These are phyloP conservation scores for Collybia mongolica DNA, from an alignment of 768 basidiomycete genomes.

Conservation along the genomic window DNA sequence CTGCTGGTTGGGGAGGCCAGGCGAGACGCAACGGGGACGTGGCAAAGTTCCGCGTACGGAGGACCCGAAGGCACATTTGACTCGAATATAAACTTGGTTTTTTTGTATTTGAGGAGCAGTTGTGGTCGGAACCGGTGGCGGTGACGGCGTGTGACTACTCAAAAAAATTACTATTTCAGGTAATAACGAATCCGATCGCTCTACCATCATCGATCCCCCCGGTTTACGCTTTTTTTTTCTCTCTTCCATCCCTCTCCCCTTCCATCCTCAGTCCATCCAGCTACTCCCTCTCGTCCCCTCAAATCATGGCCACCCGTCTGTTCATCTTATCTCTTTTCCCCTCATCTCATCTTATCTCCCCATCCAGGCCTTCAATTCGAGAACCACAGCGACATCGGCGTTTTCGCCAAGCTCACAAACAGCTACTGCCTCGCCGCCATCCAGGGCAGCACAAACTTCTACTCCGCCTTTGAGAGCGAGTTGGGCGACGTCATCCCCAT, in stretches of 20 bases:
- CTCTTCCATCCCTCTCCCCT: slow-evolving; percentile 5
- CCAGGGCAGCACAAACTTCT: slow-evolving; percentile 95
- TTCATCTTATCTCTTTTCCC: slow-evolving; percentile 8
- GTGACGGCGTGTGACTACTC: slow-evolving; percentile 4
- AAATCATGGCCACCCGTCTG: slow-evolving; percentile 50
- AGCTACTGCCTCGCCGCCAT: slow-evolving; percentile 94
- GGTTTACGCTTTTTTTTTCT: background rate
- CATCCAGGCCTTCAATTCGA: slow-evolving; percentile 86
- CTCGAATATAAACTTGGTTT: background rate
- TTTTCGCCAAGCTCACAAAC: slow-evolving; percentile 97
- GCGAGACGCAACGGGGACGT: background rate
- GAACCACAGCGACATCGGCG: slow-evolving; percentile 93
- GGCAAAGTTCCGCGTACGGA: slow-evolving; percentile 8
- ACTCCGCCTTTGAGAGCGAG: slow-evolving; percentile 96
- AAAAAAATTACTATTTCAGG: background rate
- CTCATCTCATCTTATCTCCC: no score
- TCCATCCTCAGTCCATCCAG: background rate
- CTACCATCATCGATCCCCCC: background rate
- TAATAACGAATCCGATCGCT: background rate
- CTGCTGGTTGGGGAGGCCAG: background rate
- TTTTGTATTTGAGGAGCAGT: background rate
- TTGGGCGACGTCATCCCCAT: slow-evolving; percentile 92
- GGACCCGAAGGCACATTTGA: slow-evolving; percentile 4
- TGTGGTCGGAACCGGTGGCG: background rate
- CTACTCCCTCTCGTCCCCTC: slow-evolving; percentile 4